Conservation (phyloP, 306 rosid genomes). For the Trichosanthes truncata region DNA sequence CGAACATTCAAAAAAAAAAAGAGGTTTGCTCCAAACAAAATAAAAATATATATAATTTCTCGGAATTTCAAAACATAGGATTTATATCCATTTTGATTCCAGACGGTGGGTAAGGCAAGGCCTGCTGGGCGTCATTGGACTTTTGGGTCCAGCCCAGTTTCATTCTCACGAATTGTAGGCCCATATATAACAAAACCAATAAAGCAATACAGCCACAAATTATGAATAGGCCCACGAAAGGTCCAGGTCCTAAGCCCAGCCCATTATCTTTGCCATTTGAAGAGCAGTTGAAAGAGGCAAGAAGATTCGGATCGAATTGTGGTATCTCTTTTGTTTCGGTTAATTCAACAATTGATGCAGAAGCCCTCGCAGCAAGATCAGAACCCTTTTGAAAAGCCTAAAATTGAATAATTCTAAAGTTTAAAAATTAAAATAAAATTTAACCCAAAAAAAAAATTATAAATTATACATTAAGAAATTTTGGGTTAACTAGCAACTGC, state of each 20-base stretch:
- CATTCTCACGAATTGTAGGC: neutral
- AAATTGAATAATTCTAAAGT: neutral
- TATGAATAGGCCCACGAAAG: slow-evolving; percentile 30
- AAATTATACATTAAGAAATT: no score
- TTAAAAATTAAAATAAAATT: neutral
- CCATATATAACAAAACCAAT: slow-evolving; percentile 3
- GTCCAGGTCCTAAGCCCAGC: slow-evolving; percentile 23
- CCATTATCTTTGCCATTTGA: slow-evolving; percentile 3
- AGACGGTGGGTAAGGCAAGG: neutral
- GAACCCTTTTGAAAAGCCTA: slow-evolving; percentile 35
- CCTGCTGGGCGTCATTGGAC: neutral
- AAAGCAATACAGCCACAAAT: slow-evolving; percentile 23
- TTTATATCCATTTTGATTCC: no score
- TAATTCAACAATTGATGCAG: slow-evolving; percentile 20
- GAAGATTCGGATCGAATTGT: slow-evolving; percentile 17
- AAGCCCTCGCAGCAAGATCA: slow-evolving; percentile 17
- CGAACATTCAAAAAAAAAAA: no score
- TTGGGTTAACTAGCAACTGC: no score
- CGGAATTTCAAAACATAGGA: neutral
- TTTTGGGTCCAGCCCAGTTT: neutral
- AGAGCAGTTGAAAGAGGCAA: slow-evolving; percentile 26
- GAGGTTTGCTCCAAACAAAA: no score
- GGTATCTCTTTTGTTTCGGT: slow-evolving; percentile 24
- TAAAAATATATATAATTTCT: no score
- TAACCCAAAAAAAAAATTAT: no score